Evolutionary conservation across 2,329 filamentous ascomycete genomes (phyloP), one percentile per base, ranked within the genome.

Genomic region (Penicillium concentricum): DNA sequence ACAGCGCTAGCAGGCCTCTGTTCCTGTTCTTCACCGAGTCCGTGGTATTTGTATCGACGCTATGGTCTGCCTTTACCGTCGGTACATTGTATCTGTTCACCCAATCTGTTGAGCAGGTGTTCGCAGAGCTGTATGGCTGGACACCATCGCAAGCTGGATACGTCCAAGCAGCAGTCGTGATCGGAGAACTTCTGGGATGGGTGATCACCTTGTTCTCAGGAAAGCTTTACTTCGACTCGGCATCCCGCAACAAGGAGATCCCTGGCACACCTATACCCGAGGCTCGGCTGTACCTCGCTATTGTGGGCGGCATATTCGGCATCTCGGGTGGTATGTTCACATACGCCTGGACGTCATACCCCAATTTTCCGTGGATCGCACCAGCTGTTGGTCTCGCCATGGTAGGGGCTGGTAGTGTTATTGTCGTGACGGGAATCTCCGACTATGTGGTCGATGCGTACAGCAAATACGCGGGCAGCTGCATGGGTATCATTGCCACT

Each of bases 401-500:
- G 58, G 73, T 77, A 5, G 77, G 78, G 0, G 65, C 74, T 7
- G 75, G 71, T 16, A 78, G 77, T 4, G 72, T 74, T 3, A 67
- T 73, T 18, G 79, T 80, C 6, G 73, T 77, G 49, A 71, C 80
- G 20, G 78, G 77, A 13, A 78, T 78, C 5, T 74, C 78, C 0
- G 80, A 82, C 67, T 80, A 80, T 51, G 69, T 79, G n/a, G 74
- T 75, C 4, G 78, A 82, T 61, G 75, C 79, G 0, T 82, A 82
- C 56, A 73, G 76, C 20, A 73, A 77, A 26, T 80, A 79, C 56
- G 78, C 80, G 4, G 79, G 74, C 0, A 80, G 77, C 16, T 76
- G 78, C 1, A 68, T 80, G 1, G 76, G 74, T 2, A 78, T 78
- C 4, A 76, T 78, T 16, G 78, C 74, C 0, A 70, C 80, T 0